A percentile compares a stretch with the other conserved stretches of the same genome.
Evolutionary conservation across 495 filamentous ascomycete species (phyloP).

Genomic region (Penicillium parvum): DNA sequence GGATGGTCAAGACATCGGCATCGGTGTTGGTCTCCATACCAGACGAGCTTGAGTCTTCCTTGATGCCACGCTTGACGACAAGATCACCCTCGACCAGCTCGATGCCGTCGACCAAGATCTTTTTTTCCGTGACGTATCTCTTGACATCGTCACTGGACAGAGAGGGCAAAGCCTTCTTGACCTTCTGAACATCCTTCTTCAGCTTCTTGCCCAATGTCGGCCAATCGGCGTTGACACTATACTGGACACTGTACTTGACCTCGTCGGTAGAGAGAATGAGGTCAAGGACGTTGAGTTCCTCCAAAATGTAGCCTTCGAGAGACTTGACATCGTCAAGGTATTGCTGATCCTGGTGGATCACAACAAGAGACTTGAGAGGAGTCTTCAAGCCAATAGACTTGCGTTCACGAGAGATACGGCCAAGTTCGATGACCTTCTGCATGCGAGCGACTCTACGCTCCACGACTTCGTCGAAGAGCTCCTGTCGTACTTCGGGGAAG

Average conservation of each 20-base stretch:
- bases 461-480: slow-evolving; percentile 81
- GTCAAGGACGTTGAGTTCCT: slow-evolving; percentile 86
- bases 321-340: slow-evolving; percentile 85
- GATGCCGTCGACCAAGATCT: slow-evolving; percentile 80
- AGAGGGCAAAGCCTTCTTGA: slow-evolving; percentile 82
- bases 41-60: slow-evolving; percentile 59
- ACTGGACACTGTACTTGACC: slow-evolving; percentile 84
- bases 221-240: slow-evolving; percentile 86
- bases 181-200: slow-evolving; percentile 84
- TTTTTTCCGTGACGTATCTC: slow-evolving; percentile 61
- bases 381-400: slow-evolving; percentile 82
- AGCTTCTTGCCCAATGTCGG: slow-evolving; percentile 93
- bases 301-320: slow-evolving; percentile 76
- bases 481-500: slow-evolving; percentile 82
- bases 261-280: slow-evolving; percentile 85
- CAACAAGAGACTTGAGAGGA: slow-evolving; percentile 81
- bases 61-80: slow-evolving; percentile 74
- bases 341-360: slow-evolving; percentile 78
- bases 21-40: slow-evolving; percentile 82
- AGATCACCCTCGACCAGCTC: slow-evolving; percentile 75
- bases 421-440: slow-evolving; percentile 93
- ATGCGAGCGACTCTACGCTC: slow-evolving; percentile 85
- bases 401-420: slow-evolving; percentile 78
- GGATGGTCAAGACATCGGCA: slow-evolving; percentile 72
- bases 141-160: slow-evolving; percentile 77